These are phyloP conservation scores for Tilletia walkeri DNA, from an alignment of 1,284 basidiomycete species.

Conservation along the genomic window DNA sequence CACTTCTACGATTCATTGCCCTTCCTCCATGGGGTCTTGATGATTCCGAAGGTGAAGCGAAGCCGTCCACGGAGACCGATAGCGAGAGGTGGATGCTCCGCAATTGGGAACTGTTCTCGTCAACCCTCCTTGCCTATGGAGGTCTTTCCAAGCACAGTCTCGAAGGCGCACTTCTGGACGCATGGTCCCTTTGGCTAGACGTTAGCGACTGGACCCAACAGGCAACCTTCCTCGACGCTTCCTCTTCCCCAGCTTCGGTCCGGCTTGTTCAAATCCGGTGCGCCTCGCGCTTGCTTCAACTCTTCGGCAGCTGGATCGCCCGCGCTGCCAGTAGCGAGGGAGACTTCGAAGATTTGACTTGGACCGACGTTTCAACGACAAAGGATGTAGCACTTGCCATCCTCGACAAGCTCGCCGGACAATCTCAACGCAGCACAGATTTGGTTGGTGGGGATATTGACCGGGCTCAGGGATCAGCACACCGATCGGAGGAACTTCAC, in stretches of 20 bases:
- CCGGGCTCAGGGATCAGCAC: neutral
- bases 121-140: neutral
- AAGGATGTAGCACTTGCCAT: neutral
- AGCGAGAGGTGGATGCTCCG: neutral
- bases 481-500: neutral
- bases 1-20: neutral
- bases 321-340: neutral
- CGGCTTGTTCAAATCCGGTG: neutral
- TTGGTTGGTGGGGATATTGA: neutral
- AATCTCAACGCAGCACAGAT: neutral
- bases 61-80: neutral
- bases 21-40: neutral
- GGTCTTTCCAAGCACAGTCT: conserved; percentile 12
- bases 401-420: neutral
- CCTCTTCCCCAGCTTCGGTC: neutral
- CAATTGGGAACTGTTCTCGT: conserved; percentile 4
- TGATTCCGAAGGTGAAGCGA: neutral
- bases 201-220: neutral
- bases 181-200: conserved; percentile 14
- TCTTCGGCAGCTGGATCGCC: conserved; percentile 14
- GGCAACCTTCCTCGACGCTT: neutral
- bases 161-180: conserved; percentile 1
- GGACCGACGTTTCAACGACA: neutral
- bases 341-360: neutral
- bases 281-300: neutral